Evolutionary conservation across 768 basidiomycete species (phyloP).

Genomic region (Tulasnella sp.): DNA sequence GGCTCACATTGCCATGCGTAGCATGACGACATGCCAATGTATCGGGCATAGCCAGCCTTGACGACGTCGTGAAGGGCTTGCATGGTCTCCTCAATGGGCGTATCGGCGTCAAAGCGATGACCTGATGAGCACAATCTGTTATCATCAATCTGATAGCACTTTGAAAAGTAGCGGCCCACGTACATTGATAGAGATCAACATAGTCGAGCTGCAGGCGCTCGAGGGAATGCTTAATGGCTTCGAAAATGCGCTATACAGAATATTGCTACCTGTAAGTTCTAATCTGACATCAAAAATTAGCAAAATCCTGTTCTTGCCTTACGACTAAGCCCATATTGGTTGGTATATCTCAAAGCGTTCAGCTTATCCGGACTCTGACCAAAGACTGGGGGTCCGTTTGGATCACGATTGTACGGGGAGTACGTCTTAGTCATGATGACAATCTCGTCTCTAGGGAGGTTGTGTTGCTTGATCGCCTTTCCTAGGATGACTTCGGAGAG

Average conservation of each 20-base stretch:
- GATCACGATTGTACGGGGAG: not conserved
- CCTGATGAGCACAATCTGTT: not conserved
- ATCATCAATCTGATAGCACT: not conserved
- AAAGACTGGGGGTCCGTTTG: not conserved
- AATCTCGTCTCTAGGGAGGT: constrained; percentile 50
- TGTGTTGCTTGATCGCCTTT: constrained; percentile 52
- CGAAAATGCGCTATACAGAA: constrained; percentile 37
- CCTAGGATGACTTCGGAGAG: constrained; percentile 58
- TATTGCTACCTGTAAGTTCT: too few relatives aligned
- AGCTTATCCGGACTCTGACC: not conserved
- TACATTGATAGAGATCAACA: constrained; percentile 37
- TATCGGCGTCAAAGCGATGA: constrained; percentile 7
- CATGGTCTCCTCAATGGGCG: constrained; percentile 10
- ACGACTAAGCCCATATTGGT: constrained; percentile 13
- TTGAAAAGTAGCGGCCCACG: constrained; percentile 1
- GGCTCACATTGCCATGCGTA: constrained; percentile 9
- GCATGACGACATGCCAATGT: constrained; percentile 8
- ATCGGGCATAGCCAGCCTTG: constrained; percentile 7
- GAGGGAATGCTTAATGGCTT: constrained; percentile 32
- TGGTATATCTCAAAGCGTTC: constrained; percentile 12
- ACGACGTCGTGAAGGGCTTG: constrained; percentile 8
- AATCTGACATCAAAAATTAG: too few relatives aligned
- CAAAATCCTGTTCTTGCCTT: constrained; percentile 8
- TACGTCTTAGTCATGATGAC: constrained; percentile 60
- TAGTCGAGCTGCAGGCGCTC: constrained; percentile 35